A percentile compares a stretch with the other conserved stretches of the same genome.
These are phyloP conservation scores for Trypanosoma scelopori DNA, from an alignment of 208 protist genomes.

Conservation along the genomic window DNA sequence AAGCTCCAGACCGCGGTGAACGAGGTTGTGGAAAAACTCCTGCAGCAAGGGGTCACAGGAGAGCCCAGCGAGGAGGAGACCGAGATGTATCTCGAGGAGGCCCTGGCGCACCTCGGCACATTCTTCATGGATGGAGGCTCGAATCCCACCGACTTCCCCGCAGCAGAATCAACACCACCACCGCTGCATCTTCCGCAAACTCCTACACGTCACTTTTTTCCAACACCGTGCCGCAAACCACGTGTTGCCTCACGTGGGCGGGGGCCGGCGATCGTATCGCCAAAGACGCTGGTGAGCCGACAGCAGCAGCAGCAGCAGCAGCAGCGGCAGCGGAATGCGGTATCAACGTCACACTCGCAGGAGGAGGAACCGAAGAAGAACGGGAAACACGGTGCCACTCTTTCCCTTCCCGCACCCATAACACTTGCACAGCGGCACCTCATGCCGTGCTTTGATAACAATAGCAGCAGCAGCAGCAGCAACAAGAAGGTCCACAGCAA, in stretches of 20 bases:
- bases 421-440: neutral
- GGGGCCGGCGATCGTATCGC: neutral
- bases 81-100: conserved; percentile 23
- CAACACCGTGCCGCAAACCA: neutral
- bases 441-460: neutral
- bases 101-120: conserved; percentile 20
- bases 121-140: neutral
- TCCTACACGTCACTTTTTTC: neutral
- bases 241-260: neutral
- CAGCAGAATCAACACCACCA: neutral
- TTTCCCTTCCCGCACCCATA: neutral
- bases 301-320: too few relatives aligned
- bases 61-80: conserved; percentile 28
- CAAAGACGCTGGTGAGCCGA: neutral
- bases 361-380: neutral
- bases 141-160: too few relatives aligned
- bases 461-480: neutral
- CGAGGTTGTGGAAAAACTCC: conserved; percentile 43
- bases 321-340: neutral
- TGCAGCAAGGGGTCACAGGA: conserved; percentile 28
- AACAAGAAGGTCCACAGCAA: too few relatives aligned
- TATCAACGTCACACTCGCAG: neutral
- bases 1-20: conserved; percentile 40
- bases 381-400: neutral
- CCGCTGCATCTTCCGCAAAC: neutral